Evolutionary conservation across 2,329 filamentous ascomycete species (phyloP), one percentile per base, ranked within the genome.

Genomic region (Colletotrichum aenigma): DNA sequence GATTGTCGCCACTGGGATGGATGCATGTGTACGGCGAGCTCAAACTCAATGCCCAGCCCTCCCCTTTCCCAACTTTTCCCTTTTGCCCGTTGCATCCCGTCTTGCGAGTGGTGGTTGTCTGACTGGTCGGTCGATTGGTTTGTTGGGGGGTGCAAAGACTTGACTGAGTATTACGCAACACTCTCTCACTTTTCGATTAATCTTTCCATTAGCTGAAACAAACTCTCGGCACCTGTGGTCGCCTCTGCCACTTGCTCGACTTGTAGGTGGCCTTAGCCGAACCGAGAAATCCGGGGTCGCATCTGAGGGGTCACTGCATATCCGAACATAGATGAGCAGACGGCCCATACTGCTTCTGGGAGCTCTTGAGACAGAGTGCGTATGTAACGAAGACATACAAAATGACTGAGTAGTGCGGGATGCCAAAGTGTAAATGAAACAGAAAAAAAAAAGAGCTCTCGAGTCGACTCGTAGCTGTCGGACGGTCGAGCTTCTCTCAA

Each of bases 171-270:
- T 55, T 76, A 61, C 70, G 18, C 70, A 66, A 69, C 34, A 60
- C 70, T 76, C 70, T n/a, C 65, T 65, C 70, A 61, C n/a, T 52
- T 52, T 52, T 52, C 43, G 43, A 28, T 65, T 28, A 13, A 61
- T 65, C 43, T 43, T 58, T 38, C 28, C 56, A 30, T 62, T 61
- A 74, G 64, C 65, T 73, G 73, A 76, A 74, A 73, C 74, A 65
- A 74, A 69, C 65, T 61, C 60, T 74, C 58, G 30, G 67, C 61
- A 58, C 16, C 55, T 28, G 30, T n/a, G 38, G 4, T 24, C 21
- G 38, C 24, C 24, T 38, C 32, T 58, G 66, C 38, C 18, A 43
- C 38, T 43, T 18, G 43, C 56, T 73, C 34, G n/a, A 28, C 58
- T 32, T 58, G 18, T 69, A 34, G 58, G 64, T 30, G 28, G 58